Evolutionary conservation across 768 basidiomycete species (phyloP), one percentile per base, ranked within the genome.

Genomic region (Trametes sanguinea): DNA sequence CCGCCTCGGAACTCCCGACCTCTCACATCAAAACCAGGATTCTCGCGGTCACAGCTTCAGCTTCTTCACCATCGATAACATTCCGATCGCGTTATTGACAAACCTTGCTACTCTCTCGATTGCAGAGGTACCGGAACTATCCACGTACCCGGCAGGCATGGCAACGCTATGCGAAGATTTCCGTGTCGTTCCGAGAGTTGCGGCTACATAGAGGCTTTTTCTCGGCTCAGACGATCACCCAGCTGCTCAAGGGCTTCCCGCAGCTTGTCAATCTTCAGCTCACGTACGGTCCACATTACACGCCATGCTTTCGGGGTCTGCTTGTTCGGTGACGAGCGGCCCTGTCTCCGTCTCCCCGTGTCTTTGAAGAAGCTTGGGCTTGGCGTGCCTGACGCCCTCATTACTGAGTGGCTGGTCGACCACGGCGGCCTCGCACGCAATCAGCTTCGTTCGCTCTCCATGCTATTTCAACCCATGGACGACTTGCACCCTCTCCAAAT

Each of bases 41-140:
- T n/a, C 3, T 8, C 55, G 35, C 10, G 22, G 32, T 7, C 37
- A 39, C 30, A 45, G 17, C n/a, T 56, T 56, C 10, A 37, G 33
- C 32, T 56, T 56, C 45, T 37, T 11, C 32, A 56, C 55, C 17
- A 56, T 56, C 33, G 35, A 35, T 10, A 45, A 56, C 55, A 56
- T 56, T 17, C 32, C 33, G 17, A 33, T 32, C 9, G 22, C 35
- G 16, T 13, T 22, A 10, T 13, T 56, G 17, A 32, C 44, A 8
- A 46, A 47, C 35, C 45, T 56, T 8, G 17, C 17, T 4, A 47
- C 44, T 2, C 55, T 56, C 17, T 56, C 55, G 4, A 37, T 56
- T 16, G 55, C 55, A 10, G 45, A 46, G 33, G 7, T 56, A 2
- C 55, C 55, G 10, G 55, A 47, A 9, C 10, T 47, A 11, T 9